Conservation (phyloP, 1,284 basidiomycete species). For the Tilletiaria anomala region DNA sequence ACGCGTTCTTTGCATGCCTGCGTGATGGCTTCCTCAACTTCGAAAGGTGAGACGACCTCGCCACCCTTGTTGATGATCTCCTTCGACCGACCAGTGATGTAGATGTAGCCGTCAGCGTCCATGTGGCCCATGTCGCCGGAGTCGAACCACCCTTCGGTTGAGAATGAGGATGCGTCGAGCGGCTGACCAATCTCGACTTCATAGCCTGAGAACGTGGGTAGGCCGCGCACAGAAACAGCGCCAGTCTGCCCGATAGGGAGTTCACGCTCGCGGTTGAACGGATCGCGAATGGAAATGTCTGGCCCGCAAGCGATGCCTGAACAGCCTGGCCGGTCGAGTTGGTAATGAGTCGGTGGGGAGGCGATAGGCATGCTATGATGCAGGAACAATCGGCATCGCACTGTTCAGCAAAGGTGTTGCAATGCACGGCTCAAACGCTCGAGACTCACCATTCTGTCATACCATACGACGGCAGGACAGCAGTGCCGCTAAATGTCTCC, state of each 20-base stretch:
- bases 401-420: background rate
- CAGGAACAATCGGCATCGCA: background rate
- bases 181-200: conserved; percentile 28
- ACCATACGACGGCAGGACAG: conserved; percentile 38
- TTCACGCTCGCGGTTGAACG: conserved; percentile 33
- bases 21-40: conserved; percentile 38
- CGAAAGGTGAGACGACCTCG: conserved; percentile 39
- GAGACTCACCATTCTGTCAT: conserved; percentile 33
- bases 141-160: conserved; percentile 38
- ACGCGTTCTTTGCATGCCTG: conserved; percentile 36
- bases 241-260: conserved; percentile 34
- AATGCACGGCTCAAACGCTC: background rate
- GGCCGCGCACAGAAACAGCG: conserved; percentile 33
- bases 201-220: conserved; percentile 37
- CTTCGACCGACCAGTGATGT: conserved; percentile 38
- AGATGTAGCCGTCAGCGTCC: conserved; percentile 38
- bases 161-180: conserved; percentile 36
- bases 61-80: conserved; percentile 41
- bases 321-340: conserved; percentile 37
- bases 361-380: conserved; percentile 34
- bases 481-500: conserved; percentile 29
- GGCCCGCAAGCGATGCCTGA: conserved; percentile 38
- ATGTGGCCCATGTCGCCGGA: conserved; percentile 40
- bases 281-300: conserved; percentile 36
- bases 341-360: conserved; percentile 36